Evolutionary conservation across 768 basidiomycete genomes (phyloP).

Genomic region (Kwoniella sp.): DNA sequence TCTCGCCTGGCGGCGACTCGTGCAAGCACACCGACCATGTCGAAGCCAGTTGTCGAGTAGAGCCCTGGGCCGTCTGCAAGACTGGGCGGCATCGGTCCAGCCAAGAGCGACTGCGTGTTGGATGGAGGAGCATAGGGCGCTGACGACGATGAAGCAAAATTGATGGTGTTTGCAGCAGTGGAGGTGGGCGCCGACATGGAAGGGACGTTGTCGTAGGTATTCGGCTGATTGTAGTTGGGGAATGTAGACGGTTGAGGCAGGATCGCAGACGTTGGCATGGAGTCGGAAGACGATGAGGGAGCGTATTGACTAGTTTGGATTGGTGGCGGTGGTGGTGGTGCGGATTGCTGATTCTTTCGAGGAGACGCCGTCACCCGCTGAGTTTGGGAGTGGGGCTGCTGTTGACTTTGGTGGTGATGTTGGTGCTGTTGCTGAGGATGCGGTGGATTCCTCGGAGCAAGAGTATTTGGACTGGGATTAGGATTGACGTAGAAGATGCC

Average conservation of each 20-base stretch:
- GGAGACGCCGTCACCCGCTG: background rate
- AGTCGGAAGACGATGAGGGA: conserved; percentile 16
- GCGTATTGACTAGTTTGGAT: conserved; percentile 8
- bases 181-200: conserved; percentile 21
- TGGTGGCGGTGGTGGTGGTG: background rate
- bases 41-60: conserved; percentile 90
- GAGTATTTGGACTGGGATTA: conserved; percentile 24
- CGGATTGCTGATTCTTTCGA: background rate
- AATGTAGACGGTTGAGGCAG: conserved; percentile 17
- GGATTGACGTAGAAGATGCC: conserved; percentile 33
- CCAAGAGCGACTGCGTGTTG: conserved; percentile 33
- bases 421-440: background rate
- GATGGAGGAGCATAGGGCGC: conserved; percentile 46
- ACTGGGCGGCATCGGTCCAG: conserved; percentile 32
- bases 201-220: conserved; percentile 10
- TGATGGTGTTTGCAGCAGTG: conserved; percentile 38
- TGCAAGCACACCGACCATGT: conserved; percentile 77
- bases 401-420: background rate
- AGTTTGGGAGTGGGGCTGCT: background rate
- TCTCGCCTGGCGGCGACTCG: conserved; percentile 74
- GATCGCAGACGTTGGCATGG: conserved; percentile 30
- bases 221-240: conserved; percentile 5
- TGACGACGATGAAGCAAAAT: conserved; percentile 45
- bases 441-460: conserved; percentile 15
- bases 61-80: conserved; percentile 59